phyloP scores from a whole-genome alignment of 148 eudicot genomes.

The Vaccinium vitisidaea region DNA sequence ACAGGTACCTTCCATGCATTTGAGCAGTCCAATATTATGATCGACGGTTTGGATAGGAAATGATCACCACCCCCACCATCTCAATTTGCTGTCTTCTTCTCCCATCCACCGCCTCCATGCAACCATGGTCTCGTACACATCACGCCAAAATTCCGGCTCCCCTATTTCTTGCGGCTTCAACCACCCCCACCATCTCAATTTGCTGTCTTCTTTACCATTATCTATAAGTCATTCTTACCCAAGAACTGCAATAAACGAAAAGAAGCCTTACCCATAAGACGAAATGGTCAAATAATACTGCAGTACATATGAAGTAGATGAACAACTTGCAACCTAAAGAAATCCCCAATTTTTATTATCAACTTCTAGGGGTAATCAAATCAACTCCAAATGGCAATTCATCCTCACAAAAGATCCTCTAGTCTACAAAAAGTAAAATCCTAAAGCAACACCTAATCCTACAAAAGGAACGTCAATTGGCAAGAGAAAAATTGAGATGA shows the following conservation, averaged over 20 bases:
- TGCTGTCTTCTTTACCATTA: too few species aligned
- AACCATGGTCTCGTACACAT: too few species aligned
- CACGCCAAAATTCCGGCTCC: too few species aligned
- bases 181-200: too few species aligned
- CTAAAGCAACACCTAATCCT: background rate
- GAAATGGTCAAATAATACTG: background rate
- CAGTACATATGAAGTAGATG: background rate
- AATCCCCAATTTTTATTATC: background rate
- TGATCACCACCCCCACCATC: too few species aligned
- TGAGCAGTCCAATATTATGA: too few species aligned
- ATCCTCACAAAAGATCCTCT: constrained; percentile 3
- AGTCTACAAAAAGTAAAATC: background rate
- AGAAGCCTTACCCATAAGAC: background rate
- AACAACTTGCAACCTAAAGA: background rate
- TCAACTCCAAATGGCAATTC: constrained; percentile 4
- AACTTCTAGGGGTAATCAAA: background rate
- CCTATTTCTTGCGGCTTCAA: too few species aligned
- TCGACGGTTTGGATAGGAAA: too few species aligned
- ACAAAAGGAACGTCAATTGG: constrained; percentile 2
- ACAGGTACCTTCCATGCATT: too few species aligned
- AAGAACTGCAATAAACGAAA: background rate
- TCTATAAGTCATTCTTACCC: background rate
- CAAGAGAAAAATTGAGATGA: background rate
- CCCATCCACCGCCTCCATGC: too few species aligned
- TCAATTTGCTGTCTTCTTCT: too few species aligned